These are phyloP conservation scores for Schwanniomyces vanrijiae DNA, from an alignment of 805 yeast species.

Conservation along the genomic window DNA sequence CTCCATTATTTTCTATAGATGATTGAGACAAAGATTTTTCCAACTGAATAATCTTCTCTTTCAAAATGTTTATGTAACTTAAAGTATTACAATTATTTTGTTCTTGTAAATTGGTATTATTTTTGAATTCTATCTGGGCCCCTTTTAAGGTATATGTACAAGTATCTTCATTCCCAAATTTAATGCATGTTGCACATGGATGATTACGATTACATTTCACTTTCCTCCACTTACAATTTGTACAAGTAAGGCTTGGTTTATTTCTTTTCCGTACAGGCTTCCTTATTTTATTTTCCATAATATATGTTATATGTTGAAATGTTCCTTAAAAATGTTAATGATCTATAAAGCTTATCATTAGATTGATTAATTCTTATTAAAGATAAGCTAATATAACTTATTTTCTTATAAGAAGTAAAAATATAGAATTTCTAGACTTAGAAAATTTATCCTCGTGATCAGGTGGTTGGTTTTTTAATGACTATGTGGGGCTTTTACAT, in stretches of 20 bases:
- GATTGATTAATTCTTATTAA: too few species aligned
- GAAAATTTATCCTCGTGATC: too few species aligned
- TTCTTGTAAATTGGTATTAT: conserved; percentile 15
- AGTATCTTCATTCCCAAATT: conserved; percentile 18
- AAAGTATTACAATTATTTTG: conserved; percentile 16
- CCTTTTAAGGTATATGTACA: conserved; percentile 9
- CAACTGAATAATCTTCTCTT: conserved; percentile 11
- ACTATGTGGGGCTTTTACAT: too few species aligned
- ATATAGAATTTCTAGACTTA: too few species aligned
- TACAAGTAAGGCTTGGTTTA: conserved; percentile 32
- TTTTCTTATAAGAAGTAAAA: too few species aligned
- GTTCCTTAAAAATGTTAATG: too few species aligned
- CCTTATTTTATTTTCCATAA: background rate
- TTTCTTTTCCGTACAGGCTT: conserved; percentile 15
- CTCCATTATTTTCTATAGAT: too few species aligned
- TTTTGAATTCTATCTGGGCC: conserved; percentile 4
- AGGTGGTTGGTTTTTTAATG: too few species aligned
- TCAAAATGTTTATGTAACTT: conserved; percentile 15
- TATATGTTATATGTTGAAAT: too few species aligned
- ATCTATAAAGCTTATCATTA: too few species aligned
- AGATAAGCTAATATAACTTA: too few species aligned
- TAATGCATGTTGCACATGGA: conserved; percentile 37
- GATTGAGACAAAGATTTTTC: conserved; percentile 12
- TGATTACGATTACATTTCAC: conserved; percentile 36
- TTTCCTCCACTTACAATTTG: conserved; percentile 34